Evolutionary conservation across 208 protist species (phyloP).

Genomic region (Leishmania aethiopica): DNA sequence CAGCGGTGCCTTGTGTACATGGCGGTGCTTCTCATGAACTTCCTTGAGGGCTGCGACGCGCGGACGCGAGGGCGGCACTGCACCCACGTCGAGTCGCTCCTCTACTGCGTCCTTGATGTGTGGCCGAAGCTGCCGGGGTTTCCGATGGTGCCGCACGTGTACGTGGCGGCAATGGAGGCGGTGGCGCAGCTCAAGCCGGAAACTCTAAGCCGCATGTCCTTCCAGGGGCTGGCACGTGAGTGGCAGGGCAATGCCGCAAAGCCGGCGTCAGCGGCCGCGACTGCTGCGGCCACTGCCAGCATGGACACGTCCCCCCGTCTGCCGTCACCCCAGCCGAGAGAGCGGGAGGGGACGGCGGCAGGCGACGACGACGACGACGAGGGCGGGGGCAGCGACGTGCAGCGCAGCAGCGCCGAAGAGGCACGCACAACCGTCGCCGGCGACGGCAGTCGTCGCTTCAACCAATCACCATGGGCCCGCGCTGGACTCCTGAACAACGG

Average conservation of each 20-base stretch:
- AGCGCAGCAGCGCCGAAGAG: background rate
- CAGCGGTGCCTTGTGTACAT: constrained; percentile 38
- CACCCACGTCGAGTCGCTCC: constrained; percentile 29
- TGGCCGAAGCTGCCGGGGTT: constrained; percentile 40
- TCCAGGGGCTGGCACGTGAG: constrained; percentile 10
- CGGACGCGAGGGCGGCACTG: constrained; percentile 23
- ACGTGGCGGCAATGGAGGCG: constrained; percentile 36
- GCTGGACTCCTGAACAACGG: background rate
- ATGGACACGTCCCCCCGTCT: background rate
- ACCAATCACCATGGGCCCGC: background rate
- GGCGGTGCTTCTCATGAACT: constrained; percentile 35
- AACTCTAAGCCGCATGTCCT: constrained; percentile 19
- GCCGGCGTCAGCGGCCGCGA: background rate
- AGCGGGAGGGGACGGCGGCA: background rate
- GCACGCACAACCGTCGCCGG: background rate
- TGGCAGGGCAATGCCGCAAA: background rate
- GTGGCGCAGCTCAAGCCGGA: constrained; percentile 33
- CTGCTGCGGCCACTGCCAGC: background rate
- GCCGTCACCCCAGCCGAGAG: background rate
- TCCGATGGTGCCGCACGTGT: constrained; percentile 36
- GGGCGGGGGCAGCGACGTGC: background rate
- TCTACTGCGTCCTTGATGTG: constrained; percentile 46
- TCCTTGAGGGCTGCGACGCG: constrained; percentile 30
- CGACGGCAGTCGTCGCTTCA: background rate
- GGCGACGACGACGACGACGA: background rate